Conservation (phyloP, 192 early-diverging fungal genomes). For the Helicostylum pulchrum region DNA sequence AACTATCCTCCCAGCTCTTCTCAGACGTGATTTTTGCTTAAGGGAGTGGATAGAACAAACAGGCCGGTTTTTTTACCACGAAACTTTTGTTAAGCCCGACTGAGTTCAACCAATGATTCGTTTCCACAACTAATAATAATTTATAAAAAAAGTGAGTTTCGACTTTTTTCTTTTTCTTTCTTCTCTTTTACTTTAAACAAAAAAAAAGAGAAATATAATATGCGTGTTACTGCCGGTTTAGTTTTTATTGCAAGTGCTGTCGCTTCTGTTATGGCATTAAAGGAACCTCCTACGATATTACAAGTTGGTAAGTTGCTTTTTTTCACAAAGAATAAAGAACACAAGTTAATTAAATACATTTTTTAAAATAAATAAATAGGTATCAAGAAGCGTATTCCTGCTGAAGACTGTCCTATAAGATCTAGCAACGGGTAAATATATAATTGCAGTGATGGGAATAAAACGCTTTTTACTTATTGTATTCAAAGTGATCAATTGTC, state of each 20-base stretch:
- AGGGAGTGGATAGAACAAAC: no score
- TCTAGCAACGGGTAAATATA: constrained; percentile 40
- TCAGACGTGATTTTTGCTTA: no score
- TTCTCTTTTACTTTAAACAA: no score
- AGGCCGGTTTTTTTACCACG: no score
- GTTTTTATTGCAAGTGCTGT: neutral
- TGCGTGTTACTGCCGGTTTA: neutral
- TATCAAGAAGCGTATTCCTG: constrained; percentile 52
- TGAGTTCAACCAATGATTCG: no score
- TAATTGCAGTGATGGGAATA: neutral
- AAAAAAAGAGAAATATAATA: no score
- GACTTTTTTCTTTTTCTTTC: no score
- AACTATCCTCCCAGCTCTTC: no score
- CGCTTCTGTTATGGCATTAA: constrained; percentile 27
- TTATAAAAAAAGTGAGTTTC: no score
- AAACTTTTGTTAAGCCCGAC: no score
- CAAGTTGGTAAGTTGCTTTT: constrained; percentile 43
- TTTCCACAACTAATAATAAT: no score
- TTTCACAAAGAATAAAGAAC: neutral
- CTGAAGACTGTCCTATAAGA: constrained; percentile 45
- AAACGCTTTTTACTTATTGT: neutral
- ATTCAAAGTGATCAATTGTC: constrained; percentile 54
- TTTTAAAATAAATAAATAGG: constrained; percentile 23
- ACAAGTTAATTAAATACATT: no score
- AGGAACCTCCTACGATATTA: constrained; percentile 38